Conservation (phyloP, 2,329 filamentous ascomycete species). For the Microcera coccophila region DNA sequence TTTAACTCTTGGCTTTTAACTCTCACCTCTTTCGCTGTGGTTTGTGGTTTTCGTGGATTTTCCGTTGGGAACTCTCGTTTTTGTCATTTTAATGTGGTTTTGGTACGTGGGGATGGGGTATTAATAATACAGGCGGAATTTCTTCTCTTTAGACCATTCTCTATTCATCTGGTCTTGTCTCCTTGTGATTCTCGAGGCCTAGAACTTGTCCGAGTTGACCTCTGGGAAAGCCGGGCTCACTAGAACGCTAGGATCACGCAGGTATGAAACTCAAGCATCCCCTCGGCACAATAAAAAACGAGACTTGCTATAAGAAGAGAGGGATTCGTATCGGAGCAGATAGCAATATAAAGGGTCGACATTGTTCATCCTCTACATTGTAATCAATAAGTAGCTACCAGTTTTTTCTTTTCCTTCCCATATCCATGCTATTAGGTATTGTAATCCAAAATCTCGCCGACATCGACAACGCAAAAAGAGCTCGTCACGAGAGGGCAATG, state of each 20-base stretch:
- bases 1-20: background rate
- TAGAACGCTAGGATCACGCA: too few species aligned
- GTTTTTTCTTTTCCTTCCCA: slow-evolving; percentile 1
- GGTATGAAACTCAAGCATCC: too few species aligned
- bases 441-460: slow-evolving; percentile 3
- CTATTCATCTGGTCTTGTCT: too few species aligned
- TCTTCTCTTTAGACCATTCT: slow-evolving; percentile 15
- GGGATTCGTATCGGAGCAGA: too few species aligned
- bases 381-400: too few species aligned
- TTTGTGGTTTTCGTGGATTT: background rate
- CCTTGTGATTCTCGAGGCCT: too few species aligned
- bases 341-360: too few species aligned
- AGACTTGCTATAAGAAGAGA: too few species aligned
- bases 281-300: too few species aligned
- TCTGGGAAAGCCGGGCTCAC: too few species aligned
- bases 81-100: slow-evolving; percentile 11
- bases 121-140: slow-evolving; percentile 30
- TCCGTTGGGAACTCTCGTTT: slow-evolving; percentile 2
- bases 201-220: too few species aligned
- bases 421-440: slow-evolving; percentile 5
- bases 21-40: background rate
- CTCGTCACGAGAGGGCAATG: slow-evolving; percentile 11
- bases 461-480: slow-evolving; percentile 12
- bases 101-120: slow-evolving; percentile 22
- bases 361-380: too few species aligned